phyloP scores from a whole-genome alignment of 2,329 filamentous ascomycete genomes.

The Tolypocladium pustulatum region DNA sequence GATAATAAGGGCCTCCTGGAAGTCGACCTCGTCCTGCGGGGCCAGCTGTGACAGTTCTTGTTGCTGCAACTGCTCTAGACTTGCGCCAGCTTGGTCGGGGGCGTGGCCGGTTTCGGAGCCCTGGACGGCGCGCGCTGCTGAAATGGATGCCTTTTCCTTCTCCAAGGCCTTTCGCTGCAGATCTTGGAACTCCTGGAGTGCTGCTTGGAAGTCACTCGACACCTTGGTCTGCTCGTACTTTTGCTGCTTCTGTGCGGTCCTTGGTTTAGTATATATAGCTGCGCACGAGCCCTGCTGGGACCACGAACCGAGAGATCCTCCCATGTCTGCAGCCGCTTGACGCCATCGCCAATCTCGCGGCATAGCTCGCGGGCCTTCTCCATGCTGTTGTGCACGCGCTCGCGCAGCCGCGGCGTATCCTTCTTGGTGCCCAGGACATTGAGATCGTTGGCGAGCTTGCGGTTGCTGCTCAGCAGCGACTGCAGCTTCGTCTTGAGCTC shows the following conservation, averaged over 20 bases:
- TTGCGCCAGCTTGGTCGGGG: slow-evolving; percentile 21
- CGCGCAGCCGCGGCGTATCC: slow-evolving; percentile 82
- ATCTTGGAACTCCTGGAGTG: slow-evolving; percentile 80
- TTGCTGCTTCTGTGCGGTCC: slow-evolving; percentile 62
- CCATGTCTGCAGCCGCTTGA: slow-evolving; percentile 87
- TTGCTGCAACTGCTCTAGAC: slow-evolving; percentile 44
- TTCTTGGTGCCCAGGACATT: slow-evolving; percentile 78
- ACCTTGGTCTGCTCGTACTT: slow-evolving; percentile 95
- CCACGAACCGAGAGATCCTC: slow-evolving; percentile 64
- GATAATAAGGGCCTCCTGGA: slow-evolving; percentile 89
- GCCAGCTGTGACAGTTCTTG: slow-evolving; percentile 72
- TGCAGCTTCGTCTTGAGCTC: slow-evolving; percentile 83
- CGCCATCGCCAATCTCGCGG: slow-evolving; percentile 82
- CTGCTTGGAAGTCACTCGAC: slow-evolving; percentile 82
- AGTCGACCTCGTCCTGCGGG: slow-evolving; percentile 90
- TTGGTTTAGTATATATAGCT: neutral
- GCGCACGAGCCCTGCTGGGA: neutral
- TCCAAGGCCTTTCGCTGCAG: slow-evolving; percentile 87
- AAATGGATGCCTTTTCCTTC: slow-evolving; percentile 80
- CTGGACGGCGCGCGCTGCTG: slow-evolving; percentile 70
- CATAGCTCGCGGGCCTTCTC: slow-evolving; percentile 81
- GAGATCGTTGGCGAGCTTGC: slow-evolving; percentile 74
- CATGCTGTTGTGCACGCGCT: slow-evolving; percentile 78
- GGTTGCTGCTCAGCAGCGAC: slow-evolving; percentile 77
- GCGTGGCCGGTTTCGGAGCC: slow-evolving; percentile 42